phyloP scores from a whole-genome alignment of 2,329 filamentous ascomycete genomes.

The Zopfia rhizophila region DNA sequence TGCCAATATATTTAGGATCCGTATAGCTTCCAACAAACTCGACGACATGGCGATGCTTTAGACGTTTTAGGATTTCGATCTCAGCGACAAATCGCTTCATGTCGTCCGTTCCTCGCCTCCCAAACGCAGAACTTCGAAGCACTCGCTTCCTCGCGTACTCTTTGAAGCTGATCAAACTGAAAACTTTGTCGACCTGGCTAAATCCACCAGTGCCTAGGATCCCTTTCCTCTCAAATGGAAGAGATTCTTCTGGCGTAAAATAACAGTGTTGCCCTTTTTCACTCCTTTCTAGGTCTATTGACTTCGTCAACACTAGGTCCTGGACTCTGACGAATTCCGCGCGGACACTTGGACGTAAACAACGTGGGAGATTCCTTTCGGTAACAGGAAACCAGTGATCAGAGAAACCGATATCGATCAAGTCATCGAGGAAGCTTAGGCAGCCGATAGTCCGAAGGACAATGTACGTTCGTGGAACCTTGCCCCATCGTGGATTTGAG shows the following conservation, averaged over 20 bases:
- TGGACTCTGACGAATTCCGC: conserved; percentile 27
- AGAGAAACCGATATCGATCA: conserved; percentile 26
- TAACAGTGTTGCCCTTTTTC: conserved; percentile 24
- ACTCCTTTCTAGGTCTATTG: conserved; percentile 30
- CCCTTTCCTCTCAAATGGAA: conserved; percentile 24
- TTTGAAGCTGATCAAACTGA: conserved; percentile 26
- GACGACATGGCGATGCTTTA: conserved; percentile 35
- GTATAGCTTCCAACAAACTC: conserved; percentile 35
- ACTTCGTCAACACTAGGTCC: conserved; percentile 26
- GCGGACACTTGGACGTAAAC: conserved; percentile 13
- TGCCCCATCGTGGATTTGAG: conserved; percentile 5
- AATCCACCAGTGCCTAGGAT: conserved; percentile 26
- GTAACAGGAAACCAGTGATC: conserved; percentile 33
- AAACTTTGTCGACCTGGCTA: conserved; percentile 29
- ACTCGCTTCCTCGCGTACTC: conserved; percentile 37
- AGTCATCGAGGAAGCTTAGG: conserved; percentile 23
- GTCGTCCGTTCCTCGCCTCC: conserved; percentile 5
- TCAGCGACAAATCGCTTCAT: conserved; percentile 30
- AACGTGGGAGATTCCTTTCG: conserved; percentile 13
- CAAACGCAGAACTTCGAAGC: conserved; percentile 18
- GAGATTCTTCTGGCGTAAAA: conserved; percentile 21
- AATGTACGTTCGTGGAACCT: conserved; percentile 31
- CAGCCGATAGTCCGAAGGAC: conserved; percentile 29
- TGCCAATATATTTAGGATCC: conserved; percentile 28
- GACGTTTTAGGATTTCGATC: conserved; percentile 27